A percentile compares a stretch with the other conserved stretches of the same genome.
These are phyloP conservation scores for Tolypocladium endophyticum DNA, from an alignment of 2,329 filamentous ascomycete species.

Conservation along the genomic window DNA sequence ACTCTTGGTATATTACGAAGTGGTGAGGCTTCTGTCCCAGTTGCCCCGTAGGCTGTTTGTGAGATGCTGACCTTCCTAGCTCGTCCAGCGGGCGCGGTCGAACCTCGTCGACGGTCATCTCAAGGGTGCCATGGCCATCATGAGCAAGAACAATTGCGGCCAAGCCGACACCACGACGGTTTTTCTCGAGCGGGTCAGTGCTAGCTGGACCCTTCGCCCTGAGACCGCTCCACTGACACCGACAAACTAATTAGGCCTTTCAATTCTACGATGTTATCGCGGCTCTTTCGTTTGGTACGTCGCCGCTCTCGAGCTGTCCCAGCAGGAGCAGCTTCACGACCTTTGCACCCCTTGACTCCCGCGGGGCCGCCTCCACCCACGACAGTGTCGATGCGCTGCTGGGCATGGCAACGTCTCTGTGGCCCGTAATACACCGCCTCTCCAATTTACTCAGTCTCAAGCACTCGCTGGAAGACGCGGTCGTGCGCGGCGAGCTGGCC, in stretches of 20 bases:
- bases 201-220: background rate
- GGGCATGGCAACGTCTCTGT: constrained; percentile 50
- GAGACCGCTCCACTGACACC: background rate
- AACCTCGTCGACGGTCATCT: constrained; percentile 52
- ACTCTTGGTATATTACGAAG: constrained; percentile 53
- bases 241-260: constrained; percentile 37
- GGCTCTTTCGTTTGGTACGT: constrained; percentile 48
- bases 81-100: constrained; percentile 48
- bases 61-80: constrained; percentile 21
- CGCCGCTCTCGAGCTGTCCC: constrained; percentile 41
- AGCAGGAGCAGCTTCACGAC: constrained; percentile 35
- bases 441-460: constrained; percentile 45
- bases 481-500: constrained; percentile 27
- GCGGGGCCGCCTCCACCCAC: constrained; percentile 32
- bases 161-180: constrained; percentile 38
- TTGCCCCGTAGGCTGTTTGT: background rate
- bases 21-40: constrained; percentile 30
- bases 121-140: constrained; percentile 51
- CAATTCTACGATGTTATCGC: constrained; percentile 57
- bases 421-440: constrained; percentile 52
- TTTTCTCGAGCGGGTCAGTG: constrained; percentile 47
- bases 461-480: constrained; percentile 36
- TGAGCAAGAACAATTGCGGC: constrained; percentile 33
- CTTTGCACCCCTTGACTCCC: constrained; percentile 34
- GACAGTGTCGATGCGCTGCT: constrained; percentile 48